Conservation (phyloP, 176 grass and related monocot genomes). For the Poa annua region DNA sequence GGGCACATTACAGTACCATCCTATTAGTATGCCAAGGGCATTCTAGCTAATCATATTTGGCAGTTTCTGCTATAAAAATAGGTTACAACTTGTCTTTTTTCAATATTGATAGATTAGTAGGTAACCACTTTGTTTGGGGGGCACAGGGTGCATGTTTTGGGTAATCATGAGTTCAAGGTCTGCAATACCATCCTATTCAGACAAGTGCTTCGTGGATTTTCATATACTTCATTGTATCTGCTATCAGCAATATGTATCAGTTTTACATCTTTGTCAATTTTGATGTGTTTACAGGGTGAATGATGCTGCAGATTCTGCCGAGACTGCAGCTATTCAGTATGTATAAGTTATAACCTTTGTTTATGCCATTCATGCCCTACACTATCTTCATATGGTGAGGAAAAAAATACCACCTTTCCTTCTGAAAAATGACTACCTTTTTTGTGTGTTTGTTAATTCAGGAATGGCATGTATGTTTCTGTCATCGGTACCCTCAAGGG, state of each 20-base stretch:
- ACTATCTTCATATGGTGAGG: neutral
- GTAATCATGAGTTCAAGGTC: neutral
- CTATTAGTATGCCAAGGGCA: neutral
- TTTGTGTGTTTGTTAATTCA: slow-evolving; percentile 36
- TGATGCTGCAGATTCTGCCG: slow-evolving; percentile 75
- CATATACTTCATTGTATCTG: neutral
- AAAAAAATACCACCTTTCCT: neutral
- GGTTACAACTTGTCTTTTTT: neutral
- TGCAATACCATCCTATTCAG: neutral
- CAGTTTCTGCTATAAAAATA: neutral
- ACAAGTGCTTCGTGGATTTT: neutral
- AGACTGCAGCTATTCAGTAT: slow-evolving; percentile 83
- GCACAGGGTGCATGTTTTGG: too few species aligned
- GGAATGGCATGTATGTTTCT: slow-evolving; percentile 88
- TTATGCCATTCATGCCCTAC: slow-evolving; percentile 21
- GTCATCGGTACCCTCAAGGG: slow-evolving; percentile 87
- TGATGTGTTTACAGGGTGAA: slow-evolving; percentile 66
- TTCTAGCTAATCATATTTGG: neutral
- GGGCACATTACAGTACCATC: neutral
- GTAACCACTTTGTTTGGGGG: too few species aligned
- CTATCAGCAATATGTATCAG: neutral
- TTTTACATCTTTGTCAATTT: slow-evolving; percentile 31
- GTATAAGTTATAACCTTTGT: slow-evolving; percentile 12
- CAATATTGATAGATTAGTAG: too few species aligned
- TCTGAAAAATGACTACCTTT: neutral